Conservation (phyloP, 2,329 filamentous ascomycete genomes). For the Acrodontium crateriforme region DNA sequence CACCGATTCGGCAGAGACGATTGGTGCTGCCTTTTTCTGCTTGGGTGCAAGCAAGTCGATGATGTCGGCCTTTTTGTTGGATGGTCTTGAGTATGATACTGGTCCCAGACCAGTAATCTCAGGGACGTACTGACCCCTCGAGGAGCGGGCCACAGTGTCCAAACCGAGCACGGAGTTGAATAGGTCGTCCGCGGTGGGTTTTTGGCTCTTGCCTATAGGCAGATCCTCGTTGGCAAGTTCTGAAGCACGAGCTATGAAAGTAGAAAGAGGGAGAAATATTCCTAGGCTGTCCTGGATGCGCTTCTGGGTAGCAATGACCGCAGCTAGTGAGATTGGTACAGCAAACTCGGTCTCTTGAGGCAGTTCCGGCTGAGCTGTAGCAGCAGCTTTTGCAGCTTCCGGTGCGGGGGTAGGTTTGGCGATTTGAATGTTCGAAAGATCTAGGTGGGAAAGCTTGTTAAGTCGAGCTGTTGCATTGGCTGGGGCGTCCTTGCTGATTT, state of each 20-base stretch:
- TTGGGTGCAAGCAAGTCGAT: conserved; percentile 61
- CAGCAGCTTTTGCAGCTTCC: conserved; percentile 31
- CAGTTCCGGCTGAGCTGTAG: conserved; percentile 27
- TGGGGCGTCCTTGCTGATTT: conserved; percentile 59
- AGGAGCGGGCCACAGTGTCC: conserved; percentile 35
- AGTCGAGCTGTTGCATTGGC: conserved; percentile 57
- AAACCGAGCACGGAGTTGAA: conserved; percentile 81
- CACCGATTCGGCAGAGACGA: conserved; percentile 16
- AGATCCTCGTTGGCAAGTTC: conserved; percentile 80
- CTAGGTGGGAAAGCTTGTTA: conserved; percentile 65
- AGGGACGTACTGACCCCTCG: conserved; percentile 54
- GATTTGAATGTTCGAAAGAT: conserved; percentile 90
- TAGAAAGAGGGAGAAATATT: conserved; percentile 68
- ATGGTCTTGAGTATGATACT: conserved; percentile 21
- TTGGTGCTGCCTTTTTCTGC: conserved; percentile 14
- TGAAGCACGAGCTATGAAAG: conserved; percentile 73
- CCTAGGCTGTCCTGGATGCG: conserved; percentile 65
- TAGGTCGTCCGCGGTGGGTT: conserved; percentile 64
- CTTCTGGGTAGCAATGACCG: conserved; percentile 68
- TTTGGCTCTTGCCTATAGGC: conserved; percentile 49
- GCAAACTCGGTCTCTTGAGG: conserved; percentile 46
- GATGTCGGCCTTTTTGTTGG: conserved; percentile 50
- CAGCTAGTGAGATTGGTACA: conserved; percentile 62
- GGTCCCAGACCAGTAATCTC: conserved; percentile 48
- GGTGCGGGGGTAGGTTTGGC: conserved; percentile 31